A percentile compares a stretch with the other conserved stretches of the same genome.
Conservation (phyloP, 306 rosid genomes). For the Astragalus membranaceus region DNA sequence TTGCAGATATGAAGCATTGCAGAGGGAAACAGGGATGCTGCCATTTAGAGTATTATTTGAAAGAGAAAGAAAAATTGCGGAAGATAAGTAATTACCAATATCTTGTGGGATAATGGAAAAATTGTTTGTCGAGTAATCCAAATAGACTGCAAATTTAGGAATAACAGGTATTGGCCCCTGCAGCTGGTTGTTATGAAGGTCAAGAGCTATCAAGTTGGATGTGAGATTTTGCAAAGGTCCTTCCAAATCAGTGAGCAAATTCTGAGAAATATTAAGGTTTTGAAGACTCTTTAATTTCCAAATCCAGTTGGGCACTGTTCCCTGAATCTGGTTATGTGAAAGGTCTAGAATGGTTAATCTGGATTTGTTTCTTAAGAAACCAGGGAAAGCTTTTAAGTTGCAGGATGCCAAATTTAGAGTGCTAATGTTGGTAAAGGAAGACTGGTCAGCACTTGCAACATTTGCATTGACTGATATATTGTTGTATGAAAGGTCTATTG, state of each 20-base stretch:
- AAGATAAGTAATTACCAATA: not conserved
- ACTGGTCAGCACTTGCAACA: not conserved
- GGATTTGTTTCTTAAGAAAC: conserved; percentile 38
- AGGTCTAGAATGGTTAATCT: conserved; percentile 27
- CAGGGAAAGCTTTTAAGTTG: conserved; percentile 30
- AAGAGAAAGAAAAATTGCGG: conserved; percentile 15
- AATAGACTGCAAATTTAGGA: not conserved
- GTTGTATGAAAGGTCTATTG: conserved; percentile 57
- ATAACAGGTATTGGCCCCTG: conserved; percentile 24
- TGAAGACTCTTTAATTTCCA: conserved; percentile 28
- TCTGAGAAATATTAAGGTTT: conserved; percentile 49
- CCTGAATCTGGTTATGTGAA: conserved; percentile 37
- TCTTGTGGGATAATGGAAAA: conserved; percentile 23
- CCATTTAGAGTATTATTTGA: conserved; percentile 17
- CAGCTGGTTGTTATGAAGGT: conserved; percentile 40
- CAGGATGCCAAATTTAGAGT: conserved; percentile 40
- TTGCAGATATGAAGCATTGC: conserved; percentile 26
- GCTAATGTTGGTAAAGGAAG: conserved; percentile 13
- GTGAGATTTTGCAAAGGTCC: conserved; percentile 10
- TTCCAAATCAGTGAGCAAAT: conserved; percentile 25
- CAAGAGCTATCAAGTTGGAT: conserved; percentile 1
- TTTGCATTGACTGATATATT: conserved; percentile 13
- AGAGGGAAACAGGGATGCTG: conserved; percentile 29
- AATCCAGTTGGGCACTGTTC: conserved; percentile 51
- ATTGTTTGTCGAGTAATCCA: conserved; percentile 39